Base-by-base conservation (phyloP, 2,329 filamentous ascomycete genomes). In the Epichloe gansuensis region DNA sequence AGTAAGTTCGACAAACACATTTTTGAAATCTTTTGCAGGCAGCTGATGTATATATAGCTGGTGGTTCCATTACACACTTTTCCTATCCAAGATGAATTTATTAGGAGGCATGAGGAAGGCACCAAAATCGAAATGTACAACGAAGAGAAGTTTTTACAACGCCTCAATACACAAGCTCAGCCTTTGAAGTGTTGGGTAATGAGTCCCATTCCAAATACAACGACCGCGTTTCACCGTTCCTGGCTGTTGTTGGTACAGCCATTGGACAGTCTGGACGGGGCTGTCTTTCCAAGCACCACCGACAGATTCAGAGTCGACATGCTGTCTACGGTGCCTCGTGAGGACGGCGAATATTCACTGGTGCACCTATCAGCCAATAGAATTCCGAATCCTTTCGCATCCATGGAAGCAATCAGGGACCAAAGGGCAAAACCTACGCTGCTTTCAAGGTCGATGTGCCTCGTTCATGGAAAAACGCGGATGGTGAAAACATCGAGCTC, bases 391-490 rank as follows among this genome's bases (percentile, higher is more conserved):
- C 67, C 67, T 0, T 69, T 67, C 13, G 63, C 65, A 13, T 54
- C 61, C 7, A 31, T 55, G 3, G 48, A 57, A 1, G 21, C 37
- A 3, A 43, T 60, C 2, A 23, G 39, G 1, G 44, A 55, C 5
- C 11, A 51, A 5, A 43, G 52, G 7, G 55, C 59, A 3, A 50
- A 3, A 61, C 46, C 6, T 64, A 58, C 39, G 67, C 66, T 0
- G 65, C 65, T 0, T 67, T 69, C 54, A 64, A 67, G 28, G 61
- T 69, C 1, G 65, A 69, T 1, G 63, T 68, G 0, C 62, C 62
- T 3, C 60, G 66, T 2, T 63, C 65, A 0, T 65, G 61, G 59
- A 55, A 62, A 23, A 59, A 56, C 0, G 52, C 59, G 0, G 55
- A 63, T 0, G 65, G 64, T 0, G 48, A 51, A 0, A 55, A 62